phyloP scores from a whole-genome alignment of 306 rosid species.

The Sophora flavescens region DNA sequence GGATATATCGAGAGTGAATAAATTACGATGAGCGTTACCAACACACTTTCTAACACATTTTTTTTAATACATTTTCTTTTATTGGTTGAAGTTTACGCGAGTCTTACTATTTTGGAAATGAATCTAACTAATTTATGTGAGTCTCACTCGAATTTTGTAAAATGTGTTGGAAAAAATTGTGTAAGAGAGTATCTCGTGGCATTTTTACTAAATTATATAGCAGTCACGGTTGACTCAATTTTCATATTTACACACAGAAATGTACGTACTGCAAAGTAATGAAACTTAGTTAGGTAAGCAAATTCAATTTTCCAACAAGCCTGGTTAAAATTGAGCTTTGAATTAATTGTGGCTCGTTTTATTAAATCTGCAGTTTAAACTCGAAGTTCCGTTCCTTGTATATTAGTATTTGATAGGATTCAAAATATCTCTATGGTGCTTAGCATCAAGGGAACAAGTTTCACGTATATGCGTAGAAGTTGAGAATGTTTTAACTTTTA shows the following conservation, averaged over 20 bases:
- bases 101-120: no score
- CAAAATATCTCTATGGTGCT: not conserved
- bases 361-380: constrained; percentile 5
- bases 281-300: constrained; percentile 36
- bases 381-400: not conserved
- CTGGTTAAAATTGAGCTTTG: not conserved
- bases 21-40: not conserved
- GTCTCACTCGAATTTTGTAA: no score
- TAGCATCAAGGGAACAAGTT: not conserved
- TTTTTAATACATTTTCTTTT: no score
- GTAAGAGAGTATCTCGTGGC: no score
- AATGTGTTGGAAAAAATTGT: no score
- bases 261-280: not conserved
- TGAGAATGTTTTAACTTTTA: no score
- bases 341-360: not conserved
- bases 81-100: no score
- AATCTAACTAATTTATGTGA: no score
- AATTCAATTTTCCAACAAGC: constrained; percentile 10
- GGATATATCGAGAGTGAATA: no score
- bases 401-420: not conserved
- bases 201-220: not conserved
- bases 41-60: no score
- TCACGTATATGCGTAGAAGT: not conserved
- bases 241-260: not conserved
- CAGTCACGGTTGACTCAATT: not conserved